Evolutionary conservation across 441 rosid species (phyloP).

Genomic region (Jatropha podagrica): DNA sequence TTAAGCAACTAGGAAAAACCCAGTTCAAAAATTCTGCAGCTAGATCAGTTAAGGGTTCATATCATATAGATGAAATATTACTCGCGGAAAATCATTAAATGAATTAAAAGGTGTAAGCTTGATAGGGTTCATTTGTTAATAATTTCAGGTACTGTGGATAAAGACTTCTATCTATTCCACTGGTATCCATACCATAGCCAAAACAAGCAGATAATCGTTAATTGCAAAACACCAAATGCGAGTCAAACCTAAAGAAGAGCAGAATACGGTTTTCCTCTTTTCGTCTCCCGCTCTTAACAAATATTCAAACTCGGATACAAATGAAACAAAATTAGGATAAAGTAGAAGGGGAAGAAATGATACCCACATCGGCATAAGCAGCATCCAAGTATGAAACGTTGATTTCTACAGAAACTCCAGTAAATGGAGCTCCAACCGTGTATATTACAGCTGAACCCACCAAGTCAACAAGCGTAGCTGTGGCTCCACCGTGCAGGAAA

Average conservation of each 20-base stretch:
- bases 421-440: constrained; percentile 45
- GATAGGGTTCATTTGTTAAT: background rate
- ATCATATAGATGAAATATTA: background rate
- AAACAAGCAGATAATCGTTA: too few relatives aligned
- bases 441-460: constrained; percentile 69
- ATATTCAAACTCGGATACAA: background rate
- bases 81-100: background rate
- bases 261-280: too few relatives aligned
- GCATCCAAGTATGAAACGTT: constrained; percentile 85
- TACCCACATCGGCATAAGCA: constrained; percentile 61
- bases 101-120: background rate
- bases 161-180: background rate
- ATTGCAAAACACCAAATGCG: too few relatives aligned
- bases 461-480: constrained; percentile 84
- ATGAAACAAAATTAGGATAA: background rate
- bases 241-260: too few relatives aligned
- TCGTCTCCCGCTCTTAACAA: too few relatives aligned
- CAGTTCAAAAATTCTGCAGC: background rate
- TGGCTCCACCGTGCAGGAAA: constrained; percentile 93
- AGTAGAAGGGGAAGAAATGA: background rate
- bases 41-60: background rate
- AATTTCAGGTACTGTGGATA: background rate
- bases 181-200: background rate
- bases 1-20: background rate
- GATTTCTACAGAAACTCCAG: constrained; percentile 82